A percentile compares a stretch with the other conserved stretches of the same genome.
phyloP scores from a whole-genome alignment of 805 yeast genomes.

The Yamadazyma akitaensis region DNA sequence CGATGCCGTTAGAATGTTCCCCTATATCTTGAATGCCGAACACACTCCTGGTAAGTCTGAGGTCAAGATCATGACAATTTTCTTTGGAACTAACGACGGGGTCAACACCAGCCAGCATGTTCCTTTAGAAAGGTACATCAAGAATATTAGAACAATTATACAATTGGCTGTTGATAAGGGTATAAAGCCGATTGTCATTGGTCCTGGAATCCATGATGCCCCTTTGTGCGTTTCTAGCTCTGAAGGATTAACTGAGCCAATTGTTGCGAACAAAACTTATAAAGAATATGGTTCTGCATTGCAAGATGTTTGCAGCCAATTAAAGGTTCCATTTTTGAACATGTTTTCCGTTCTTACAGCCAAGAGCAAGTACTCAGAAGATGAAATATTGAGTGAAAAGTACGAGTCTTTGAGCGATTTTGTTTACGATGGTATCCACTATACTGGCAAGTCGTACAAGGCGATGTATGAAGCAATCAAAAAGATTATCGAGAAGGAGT shows the following conservation, averaged over 20 bases:
- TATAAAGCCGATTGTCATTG: constrained; percentile 55
- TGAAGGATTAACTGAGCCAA: constrained; percentile 16
- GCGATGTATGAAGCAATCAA: constrained; percentile 45
- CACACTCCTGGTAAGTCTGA: constrained; percentile 15
- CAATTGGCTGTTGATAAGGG: constrained; percentile 35
- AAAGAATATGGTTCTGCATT: constrained; percentile 51
- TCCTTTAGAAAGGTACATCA: constrained; percentile 44
- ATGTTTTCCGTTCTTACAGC: constrained; percentile 43
- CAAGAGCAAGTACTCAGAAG: constrained; percentile 31
- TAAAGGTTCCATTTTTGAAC: constrained; percentile 57
- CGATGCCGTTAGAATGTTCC: constrained; percentile 44
- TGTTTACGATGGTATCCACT: constrained; percentile 59
- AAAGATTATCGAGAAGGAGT: constrained; percentile 33
- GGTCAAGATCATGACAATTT: constrained; percentile 51
- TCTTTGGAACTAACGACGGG: constrained; percentile 80
- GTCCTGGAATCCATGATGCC: constrained; percentile 58
- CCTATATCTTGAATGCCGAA: constrained; percentile 46
- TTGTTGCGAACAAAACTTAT: constrained; percentile 40
- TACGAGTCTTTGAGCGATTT: constrained; percentile 12
- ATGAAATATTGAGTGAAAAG: constrained; percentile 39
- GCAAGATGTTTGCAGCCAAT: constrained; percentile 39
- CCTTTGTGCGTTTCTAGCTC: constrained; percentile 13
- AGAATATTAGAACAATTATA: constrained; percentile 47
- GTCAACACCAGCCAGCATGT: constrained; percentile 39
- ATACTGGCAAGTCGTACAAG: constrained; percentile 50